These are phyloP conservation scores for Dioscorea zingiberensis DNA, from an alignment of 106 monocot genomes.

Conservation along the genomic window DNA sequence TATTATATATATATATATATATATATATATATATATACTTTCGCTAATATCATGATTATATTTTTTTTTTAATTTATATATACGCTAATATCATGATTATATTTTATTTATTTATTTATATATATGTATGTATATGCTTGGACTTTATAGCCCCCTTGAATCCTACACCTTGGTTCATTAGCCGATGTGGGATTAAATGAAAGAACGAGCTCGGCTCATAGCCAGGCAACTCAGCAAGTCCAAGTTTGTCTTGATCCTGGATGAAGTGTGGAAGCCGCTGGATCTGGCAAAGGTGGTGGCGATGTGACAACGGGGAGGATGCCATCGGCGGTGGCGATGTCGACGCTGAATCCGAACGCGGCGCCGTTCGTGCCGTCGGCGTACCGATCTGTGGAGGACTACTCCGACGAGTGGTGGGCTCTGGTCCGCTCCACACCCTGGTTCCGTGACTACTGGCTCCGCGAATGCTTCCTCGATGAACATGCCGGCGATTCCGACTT, in stretches of 20 bases:
- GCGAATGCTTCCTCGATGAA: conserved; percentile 26
- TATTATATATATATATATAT: too few species aligned
- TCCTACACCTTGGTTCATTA: too few species aligned
- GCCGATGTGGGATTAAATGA: too few species aligned
- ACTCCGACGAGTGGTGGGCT: conserved; percentile 51
- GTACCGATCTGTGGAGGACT: conserved; percentile 43
- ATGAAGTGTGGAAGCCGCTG: conserved; percentile 33
- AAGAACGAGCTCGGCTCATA: conserved; percentile 17
- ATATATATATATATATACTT: too few species aligned
- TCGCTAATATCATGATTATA: too few species aligned
- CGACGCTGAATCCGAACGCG: conserved; percentile 47
- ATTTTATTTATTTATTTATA: too few species aligned
- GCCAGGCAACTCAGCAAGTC: conserved; percentile 18
- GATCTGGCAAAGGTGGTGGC: conserved; percentile 11
- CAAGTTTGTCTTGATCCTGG: conserved; percentile 31
- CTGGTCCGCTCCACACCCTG: conserved; percentile 31
- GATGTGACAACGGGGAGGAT: conserved; percentile 21
- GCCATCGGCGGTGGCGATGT: too few species aligned
- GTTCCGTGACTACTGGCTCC: conserved; percentile 55
- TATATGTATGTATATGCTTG: too few species aligned
- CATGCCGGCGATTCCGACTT: background rate
- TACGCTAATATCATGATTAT: too few species aligned
- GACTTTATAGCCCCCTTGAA: too few species aligned
- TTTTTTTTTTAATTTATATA: too few species aligned
- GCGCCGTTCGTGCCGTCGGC: conserved; percentile 27